These are phyloP conservation scores for Nannochloris sp. DNA, from an alignment of 139 green algal species.

Conservation along the genomic window DNA sequence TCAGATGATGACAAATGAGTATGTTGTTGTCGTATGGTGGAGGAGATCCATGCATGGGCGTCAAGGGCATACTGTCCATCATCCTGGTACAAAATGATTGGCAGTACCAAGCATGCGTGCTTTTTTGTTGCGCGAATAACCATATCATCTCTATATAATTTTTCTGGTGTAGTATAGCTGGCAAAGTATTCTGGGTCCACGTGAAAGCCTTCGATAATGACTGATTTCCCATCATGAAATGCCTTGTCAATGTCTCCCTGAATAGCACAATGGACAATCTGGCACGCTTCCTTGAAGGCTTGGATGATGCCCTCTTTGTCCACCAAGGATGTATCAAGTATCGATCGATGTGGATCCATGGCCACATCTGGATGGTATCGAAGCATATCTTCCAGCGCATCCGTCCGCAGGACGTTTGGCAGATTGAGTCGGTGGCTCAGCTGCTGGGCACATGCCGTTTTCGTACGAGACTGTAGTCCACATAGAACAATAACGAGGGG, in stretches of 20 bases:
- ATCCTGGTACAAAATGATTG: too few relatives aligned
- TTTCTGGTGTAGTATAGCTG: too few relatives aligned
- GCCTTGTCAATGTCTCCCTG: conserved; percentile 75
- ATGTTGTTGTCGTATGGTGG: too few relatives aligned
- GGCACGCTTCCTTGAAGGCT: conserved; percentile 51
- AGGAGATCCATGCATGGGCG: too few relatives aligned
- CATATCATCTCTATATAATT: too few relatives aligned
- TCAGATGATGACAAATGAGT: too few relatives aligned
- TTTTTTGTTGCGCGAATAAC: too few relatives aligned
- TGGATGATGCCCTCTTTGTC: background rate
- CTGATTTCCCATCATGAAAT: conserved; percentile 76
- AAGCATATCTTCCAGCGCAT: conserved; percentile 68
- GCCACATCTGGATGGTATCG: background rate
- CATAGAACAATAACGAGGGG: conserved; percentile 81
- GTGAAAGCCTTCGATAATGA: conserved; percentile 83
- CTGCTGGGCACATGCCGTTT: conserved; percentile 83
- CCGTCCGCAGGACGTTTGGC: conserved; percentile 87
- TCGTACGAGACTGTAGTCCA: conserved; percentile 75
- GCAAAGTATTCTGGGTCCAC: conserved; percentile 66
- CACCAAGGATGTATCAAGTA: conserved; percentile 27
- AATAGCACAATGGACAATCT: conserved; percentile 50
- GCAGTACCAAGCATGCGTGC: too few relatives aligned
- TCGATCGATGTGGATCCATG: background rate
- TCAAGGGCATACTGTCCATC: too few relatives aligned
- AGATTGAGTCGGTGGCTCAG: conserved; percentile 86